Evolutionary conservation across 768 basidiomycete species (phyloP).

Genomic region (Cantharellus cinnabarinus): DNA sequence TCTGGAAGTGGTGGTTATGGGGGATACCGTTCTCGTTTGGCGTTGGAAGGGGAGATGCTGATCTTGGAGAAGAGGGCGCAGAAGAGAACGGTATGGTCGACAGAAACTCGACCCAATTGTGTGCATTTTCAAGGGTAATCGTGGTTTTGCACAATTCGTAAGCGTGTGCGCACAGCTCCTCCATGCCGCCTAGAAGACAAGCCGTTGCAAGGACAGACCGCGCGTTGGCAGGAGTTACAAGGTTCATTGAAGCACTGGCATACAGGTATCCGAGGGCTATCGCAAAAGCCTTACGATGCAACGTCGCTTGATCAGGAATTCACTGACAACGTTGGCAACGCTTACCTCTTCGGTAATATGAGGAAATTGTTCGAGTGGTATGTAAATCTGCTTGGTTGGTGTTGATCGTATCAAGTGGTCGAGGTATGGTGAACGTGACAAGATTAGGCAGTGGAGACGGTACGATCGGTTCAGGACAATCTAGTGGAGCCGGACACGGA

Average conservation of each 20-base stretch:
- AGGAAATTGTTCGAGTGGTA: conserved; percentile 57
- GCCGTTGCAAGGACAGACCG: conserved; percentile 71
- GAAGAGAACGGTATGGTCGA: conserved; percentile 30
- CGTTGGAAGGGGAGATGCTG: neutral
- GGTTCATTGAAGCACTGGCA: conserved; percentile 45
- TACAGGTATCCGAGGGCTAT: conserved; percentile 71
- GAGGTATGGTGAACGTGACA: conserved; percentile 73
- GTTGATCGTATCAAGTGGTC: conserved; percentile 75
- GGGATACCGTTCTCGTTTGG: conserved; percentile 6
- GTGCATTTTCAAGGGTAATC: conserved; percentile 53
- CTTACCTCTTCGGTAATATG: conserved; percentile 71
- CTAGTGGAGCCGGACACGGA: neutral
- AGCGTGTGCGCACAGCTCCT: conserved; percentile 59
- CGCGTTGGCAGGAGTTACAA: conserved; percentile 59
- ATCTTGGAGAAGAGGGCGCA: neutral
- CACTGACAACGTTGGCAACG: conserved; percentile 2
- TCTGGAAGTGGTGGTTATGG: conserved; percentile 16
- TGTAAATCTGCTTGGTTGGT: conserved; percentile 40
- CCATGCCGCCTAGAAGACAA: conserved; percentile 71
- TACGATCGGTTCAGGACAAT: conserved; percentile 20
- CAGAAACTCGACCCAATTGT: conserved; percentile 59
- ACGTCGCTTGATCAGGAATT: neutral
- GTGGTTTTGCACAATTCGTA: conserved; percentile 61
- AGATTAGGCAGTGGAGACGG: conserved; percentile 64
- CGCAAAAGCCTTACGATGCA: conserved; percentile 37